Conservation (phyloP, 1,139 yeast genomes). For the Geotrichum reessii region DNA sequence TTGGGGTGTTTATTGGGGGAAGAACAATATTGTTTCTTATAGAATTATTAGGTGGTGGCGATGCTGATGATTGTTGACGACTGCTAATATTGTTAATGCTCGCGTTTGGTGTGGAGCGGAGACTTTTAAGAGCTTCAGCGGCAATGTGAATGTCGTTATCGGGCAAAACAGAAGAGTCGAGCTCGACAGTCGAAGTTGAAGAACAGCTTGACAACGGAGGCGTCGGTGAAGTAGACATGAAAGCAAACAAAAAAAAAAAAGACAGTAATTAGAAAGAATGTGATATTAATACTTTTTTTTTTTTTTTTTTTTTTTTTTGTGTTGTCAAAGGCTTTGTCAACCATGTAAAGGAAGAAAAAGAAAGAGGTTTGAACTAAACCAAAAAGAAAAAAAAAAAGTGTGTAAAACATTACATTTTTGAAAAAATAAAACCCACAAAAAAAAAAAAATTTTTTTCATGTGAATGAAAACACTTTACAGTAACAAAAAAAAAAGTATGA, state of each 20-base stretch:
- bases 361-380: background rate
- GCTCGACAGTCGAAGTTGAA: background rate
- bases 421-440: background rate
- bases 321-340: background rate
- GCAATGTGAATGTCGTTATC: slow-evolving; percentile 17
- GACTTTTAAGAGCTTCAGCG: slow-evolving; percentile 20
- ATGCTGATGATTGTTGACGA: slow-evolving; percentile 1
- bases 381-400: background rate
- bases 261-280: slow-evolving; percentile 6
- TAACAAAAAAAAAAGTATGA: background rate
- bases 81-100: background rate
- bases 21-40: slow-evolving; percentile 5
- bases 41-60: background rate
- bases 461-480: background rate
- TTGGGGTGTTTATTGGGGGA: slow-evolving; percentile 10
- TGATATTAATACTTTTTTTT: background rate
- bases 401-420: background rate
- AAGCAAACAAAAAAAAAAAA: background rate
- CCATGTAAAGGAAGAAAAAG: background rate
- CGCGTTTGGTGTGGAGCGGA: slow-evolving; percentile 8
- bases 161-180: slow-evolving; percentile 1
- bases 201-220: background rate
- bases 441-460: background rate
- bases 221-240: slow-evolving; percentile 3
- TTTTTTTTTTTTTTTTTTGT: background rate